Base-by-base conservation (phyloP, 441 rosid species). In the Jatropha multifida region DNA sequence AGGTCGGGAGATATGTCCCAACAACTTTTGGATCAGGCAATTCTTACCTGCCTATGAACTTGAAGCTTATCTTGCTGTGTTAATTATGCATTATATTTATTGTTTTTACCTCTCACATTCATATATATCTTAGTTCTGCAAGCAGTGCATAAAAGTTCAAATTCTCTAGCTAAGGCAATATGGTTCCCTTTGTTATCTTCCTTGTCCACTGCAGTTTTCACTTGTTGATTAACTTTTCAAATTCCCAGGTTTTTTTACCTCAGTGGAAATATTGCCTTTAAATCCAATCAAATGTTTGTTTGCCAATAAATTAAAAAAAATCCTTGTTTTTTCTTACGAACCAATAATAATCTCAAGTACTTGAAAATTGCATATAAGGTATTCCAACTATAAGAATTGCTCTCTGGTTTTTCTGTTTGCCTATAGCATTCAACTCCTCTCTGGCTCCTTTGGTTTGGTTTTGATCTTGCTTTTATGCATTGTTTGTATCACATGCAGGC, bases 1-100 rank as follows among this genome's bases (percentile, higher is more conserved):
- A 92, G 83, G 86, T 88, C 95, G 48, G 82, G 90, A 84, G 78
- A 80, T 76, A 88, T 88, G 90, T 94, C 95, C 75, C 86, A 81
- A 79, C 96, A 87, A 81, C 95, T 96, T 76, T 85, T 96, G 84
- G 85, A 92, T 83, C 94, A 89, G 99, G 99, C 83, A 92, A 89
- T 76, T 17, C 66, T 72, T 67, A 26, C 17, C 40, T 72, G 59
- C 68, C 71, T 65, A 20, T 80, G 60, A 69, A 75, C 73, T 63
- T 69, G 46, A 73, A 81, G 61, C 65, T 82, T 68, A 52, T 70
- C 40, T 32, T 81, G 27, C 37, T 74, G 49, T 48, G 17, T 76
- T 69, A 65, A 18, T 23, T 71, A 20, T 46, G 72, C 2, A 10
- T 66, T 17, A 13, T 18, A 40, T 2, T n/a, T 60, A 10, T 7